A percentile compares a stretch with the other conserved stretches of the same genome.
Evolutionary conservation across 768 basidiomycete species (phyloP).

Genomic region (Tricholoma saponaceum): DNA sequence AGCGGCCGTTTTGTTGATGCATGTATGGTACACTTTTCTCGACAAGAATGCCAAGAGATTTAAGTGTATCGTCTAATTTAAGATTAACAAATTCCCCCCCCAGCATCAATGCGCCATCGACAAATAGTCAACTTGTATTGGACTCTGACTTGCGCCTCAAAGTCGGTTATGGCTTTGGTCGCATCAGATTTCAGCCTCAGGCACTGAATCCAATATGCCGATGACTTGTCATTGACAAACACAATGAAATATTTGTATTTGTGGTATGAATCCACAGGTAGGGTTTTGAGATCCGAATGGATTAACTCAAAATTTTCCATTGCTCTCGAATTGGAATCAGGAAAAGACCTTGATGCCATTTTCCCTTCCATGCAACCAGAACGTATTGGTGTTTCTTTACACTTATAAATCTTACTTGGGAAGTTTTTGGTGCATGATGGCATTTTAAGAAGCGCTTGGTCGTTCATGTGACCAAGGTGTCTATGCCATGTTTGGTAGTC

Average conservation of each 20-base stretch:
- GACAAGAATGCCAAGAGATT: background rate
- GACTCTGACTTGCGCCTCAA: background rate
- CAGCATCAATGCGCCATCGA: too few relatives aligned
- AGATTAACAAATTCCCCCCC: too few relatives aligned
- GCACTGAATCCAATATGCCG: conserved; percentile 3
- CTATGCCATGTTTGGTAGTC: conserved; percentile 10
- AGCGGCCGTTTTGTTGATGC: background rate
- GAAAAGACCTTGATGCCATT: conserved; percentile 12
- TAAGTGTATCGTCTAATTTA: too few relatives aligned
- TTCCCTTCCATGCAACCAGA: conserved; percentile 15
- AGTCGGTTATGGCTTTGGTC: background rate
- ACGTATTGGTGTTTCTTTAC: conserved; percentile 1
- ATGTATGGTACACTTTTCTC: background rate
- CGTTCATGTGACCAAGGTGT: conserved; percentile 11
- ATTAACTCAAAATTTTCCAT: conserved; percentile 12
- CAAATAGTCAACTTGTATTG: background rate
- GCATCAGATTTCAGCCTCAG: background rate
- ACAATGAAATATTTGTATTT: too few relatives aligned
- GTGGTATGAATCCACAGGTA: conserved; percentile 11
- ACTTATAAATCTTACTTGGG: conserved; percentile 1
- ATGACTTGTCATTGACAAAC: conserved; percentile 13
- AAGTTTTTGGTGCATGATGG: background rate
- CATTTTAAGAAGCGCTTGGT: conserved; percentile 5
- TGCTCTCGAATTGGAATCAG: conserved; percentile 8
- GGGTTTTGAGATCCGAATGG: conserved; percentile 18